A percentile compares a stretch with the other conserved stretches of the same genome.
Conservation (phyloP, 768 basidiomycete species). For the Lentinula boryana region DNA sequence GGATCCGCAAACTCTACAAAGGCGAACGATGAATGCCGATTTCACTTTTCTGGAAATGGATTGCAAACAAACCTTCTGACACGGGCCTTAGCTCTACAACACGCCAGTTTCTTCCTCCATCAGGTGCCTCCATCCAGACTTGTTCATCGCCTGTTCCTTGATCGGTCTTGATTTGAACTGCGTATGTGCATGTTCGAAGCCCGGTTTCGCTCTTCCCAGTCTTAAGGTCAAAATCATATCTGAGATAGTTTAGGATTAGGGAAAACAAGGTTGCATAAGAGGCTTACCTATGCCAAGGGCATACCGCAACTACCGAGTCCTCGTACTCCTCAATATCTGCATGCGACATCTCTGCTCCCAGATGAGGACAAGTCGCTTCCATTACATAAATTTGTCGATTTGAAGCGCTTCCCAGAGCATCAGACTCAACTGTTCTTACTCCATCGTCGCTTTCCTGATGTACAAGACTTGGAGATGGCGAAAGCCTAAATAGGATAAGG, state of each 20-base stretch:
- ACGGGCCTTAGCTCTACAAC: constrained; percentile 66
- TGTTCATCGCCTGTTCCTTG: constrained; percentile 28
- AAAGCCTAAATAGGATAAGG: constrained; percentile 59
- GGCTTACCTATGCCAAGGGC: constrained; percentile 67
- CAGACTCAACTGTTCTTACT: constrained; percentile 15
- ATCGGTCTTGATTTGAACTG: constrained; percentile 42
- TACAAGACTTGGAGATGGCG: constrained; percentile 20
- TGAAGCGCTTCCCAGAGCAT: not conserved
- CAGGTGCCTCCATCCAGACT: constrained; percentile 59
- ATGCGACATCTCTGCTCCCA: constrained; percentile 76
- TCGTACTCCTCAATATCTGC: constrained; percentile 74
- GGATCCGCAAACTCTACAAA: constrained; percentile 61
- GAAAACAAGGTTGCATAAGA: not conserved
- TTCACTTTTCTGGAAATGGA: not conserved
- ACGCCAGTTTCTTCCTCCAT: constrained; percentile 48
- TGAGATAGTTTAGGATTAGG: constrained; percentile 13
- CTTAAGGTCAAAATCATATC: constrained; percentile 69
- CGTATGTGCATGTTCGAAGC: constrained; percentile 61
- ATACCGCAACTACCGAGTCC: constrained; percentile 54
- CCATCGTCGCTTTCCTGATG: constrained; percentile 5
- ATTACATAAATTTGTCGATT: constrained; percentile 61
- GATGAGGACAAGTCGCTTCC: constrained; percentile 77
- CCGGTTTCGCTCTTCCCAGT: constrained; percentile 70
- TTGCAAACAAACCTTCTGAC: constrained; percentile 49
- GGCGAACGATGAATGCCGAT: not conserved